Evolutionary conservation across 352 stramenopile species (phyloP), one percentile per base, ranked within the genome.

Genomic region (Phytopythium delawarense): DNA sequence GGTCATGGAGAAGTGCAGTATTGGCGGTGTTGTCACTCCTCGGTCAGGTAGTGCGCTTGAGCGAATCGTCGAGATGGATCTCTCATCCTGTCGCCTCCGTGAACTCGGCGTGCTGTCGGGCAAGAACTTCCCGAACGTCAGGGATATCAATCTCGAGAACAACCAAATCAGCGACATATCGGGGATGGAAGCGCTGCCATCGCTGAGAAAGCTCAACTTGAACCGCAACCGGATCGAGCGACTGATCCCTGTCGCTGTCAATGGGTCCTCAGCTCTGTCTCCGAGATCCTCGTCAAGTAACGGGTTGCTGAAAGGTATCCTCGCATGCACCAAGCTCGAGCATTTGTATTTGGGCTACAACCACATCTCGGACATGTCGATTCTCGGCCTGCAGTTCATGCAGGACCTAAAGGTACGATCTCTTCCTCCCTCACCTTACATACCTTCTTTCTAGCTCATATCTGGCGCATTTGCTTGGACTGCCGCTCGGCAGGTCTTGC

Each of bases 151-250:
- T 57, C 67, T 96, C 7, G 82, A 92, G 59, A 93, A 92, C 71
- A 96, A 96, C 61, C 71, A 91, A 39, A 88, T 96, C 62, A 84
- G 61, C 34, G 81, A 92, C 44, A 88, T 96, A 25, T 69, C 59
- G 0, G 84, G 77, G 0, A 67, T 96, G 25, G 82, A 92, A 7
- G 53, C 66, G 11, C 64, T 96, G 13, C 67, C 77, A 1, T 88
- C 80, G 45, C 70, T 95, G 12, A 75, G 75, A 0, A 54, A 86
- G 18, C 65, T 95, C 25, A 92, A 92, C 57, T 55, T 93, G 28
- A 93, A 82, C 46, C 78, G 78, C 42, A 95, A 95, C 62, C 81
- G 81, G 34, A 84, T 96, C 42, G 79, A 91, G 21, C 73, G 49
- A 15, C 64, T 96, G 4, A 53, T 75, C 35, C 61, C 71, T 20